Base-by-base conservation (phyloP, 1,284 basidiomycete genomes). In the Agaricales sp. region DNA sequence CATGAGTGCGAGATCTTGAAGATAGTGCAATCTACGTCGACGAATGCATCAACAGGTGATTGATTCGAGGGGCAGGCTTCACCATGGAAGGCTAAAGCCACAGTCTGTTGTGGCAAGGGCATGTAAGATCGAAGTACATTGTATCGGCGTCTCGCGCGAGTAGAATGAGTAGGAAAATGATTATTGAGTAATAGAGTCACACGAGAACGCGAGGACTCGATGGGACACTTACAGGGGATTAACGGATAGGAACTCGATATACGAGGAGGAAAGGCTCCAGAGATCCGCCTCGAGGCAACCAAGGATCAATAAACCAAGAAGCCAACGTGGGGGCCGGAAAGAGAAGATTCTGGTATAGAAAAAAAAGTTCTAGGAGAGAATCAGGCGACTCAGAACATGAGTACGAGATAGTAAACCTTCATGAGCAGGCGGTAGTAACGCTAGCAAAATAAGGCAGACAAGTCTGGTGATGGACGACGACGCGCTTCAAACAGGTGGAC, bases 281-380 rank as follows among this genome's bases (percentile, higher is more conserved):
- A 35, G 30, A 35, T 41, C 39, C 39, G 39, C 39, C 39, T 41
- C 39, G 39, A 41, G 39, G 39, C 39, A 41, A 16, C 39, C 39
- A 41, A 41, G 39, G 39, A 41, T 41, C 39, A 41, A 41, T 30
- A 41, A 8, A 4, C 6, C 39, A 41, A 16, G 39, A 20, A 41
- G 14, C 75, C 74, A 46, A 65, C 64, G 43, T 57, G 64, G 55
- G 69, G 68, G 14, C 75, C 74, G 47, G 67, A 74, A 3, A 63
- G 67, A 53, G 75, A 74, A 61, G 58, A 45, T 63, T 56, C 35
- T 58, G 57, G 51, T 57, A 54, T 8, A 61, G 55, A 39, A 46
- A 35, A 37, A 48, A 50, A n/a, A 43, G 21, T 6, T 37, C 47
- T 49, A 43, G 4, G 23, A 61, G 62, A 43, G 63, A 67, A 69